These are phyloP conservation scores for Candida lessepsii DNA, from an alignment of 805 yeast species.

Conservation along the genomic window DNA sequence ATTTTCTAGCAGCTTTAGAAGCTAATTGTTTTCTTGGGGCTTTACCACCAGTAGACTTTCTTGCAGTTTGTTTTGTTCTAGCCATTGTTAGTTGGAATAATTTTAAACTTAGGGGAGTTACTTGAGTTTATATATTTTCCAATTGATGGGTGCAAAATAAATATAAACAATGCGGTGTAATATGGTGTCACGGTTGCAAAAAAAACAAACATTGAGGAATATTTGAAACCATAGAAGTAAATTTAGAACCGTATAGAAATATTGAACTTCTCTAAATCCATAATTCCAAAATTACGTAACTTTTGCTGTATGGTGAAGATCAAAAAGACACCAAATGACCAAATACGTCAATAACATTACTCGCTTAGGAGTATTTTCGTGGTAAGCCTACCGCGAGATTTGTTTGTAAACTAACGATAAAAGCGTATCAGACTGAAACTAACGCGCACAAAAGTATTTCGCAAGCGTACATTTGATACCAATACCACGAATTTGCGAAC, in stretches of 20 bases:
- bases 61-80: slow-evolving; percentile 48
- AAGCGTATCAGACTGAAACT: neutral
- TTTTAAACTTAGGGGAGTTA: neutral
- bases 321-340: neutral
- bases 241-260: neutral
- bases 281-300: slow-evolving; percentile 1
- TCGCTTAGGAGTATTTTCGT: neutral
- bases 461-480: neutral
- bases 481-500: neutral
- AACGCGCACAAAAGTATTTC: neutral
- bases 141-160: neutral
- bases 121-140: slow-evolving; percentile 1
- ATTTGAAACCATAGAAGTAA: neutral
- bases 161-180: slow-evolving; percentile 2
- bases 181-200: slow-evolving; percentile 7
- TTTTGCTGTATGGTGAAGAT: neutral
- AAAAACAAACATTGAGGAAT: neutral
- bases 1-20: slow-evolving; percentile 49
- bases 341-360: neutral
- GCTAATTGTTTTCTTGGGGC: slow-evolving; percentile 51
- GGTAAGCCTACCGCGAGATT: neutral
- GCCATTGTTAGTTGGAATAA: slow-evolving; percentile 27
- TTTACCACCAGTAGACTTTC: slow-evolving; percentile 50
- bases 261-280: neutral
- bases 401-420: neutral